Evolutionary conservation across 2,329 filamentous ascomycete species (phyloP), one percentile per base, ranked within the genome.

Genomic region (Trichoderma simmonsii): DNA sequence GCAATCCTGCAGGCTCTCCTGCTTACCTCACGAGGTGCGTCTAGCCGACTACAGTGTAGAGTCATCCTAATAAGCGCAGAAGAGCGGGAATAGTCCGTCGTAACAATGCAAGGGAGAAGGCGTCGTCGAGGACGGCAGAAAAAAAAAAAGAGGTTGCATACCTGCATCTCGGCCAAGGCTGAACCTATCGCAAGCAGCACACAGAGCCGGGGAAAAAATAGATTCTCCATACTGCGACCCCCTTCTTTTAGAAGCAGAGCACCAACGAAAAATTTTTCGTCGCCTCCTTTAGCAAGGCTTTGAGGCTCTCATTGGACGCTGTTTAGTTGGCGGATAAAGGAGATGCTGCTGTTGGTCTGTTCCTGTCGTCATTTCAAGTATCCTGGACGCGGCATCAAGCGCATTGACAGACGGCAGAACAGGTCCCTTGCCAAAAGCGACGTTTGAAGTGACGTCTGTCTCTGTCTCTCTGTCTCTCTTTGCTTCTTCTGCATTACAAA

Each of bases 61-160:
- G 39, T 28, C 56, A 3, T 43, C 9, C 43, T 21, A 21, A 12
- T n/a, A 28, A 59, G 15, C 11, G 39, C 39, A 39, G 15, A 21
- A 39, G 30, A 26, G 39, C 57, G 57, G n/a, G 57, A 61, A 34
- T 12, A 24, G 30, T 21, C 11, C 36, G 64, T n/a, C 36, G 64
- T 21, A 57, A 34, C 14, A 11, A 28, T 28, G 61, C 61, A 64
- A 39, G 61, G 61, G 56, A 39, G 26, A 30, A 30, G 14, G 24
- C 54, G 24, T 28, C 5, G 28, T 30, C 4, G 21, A 24, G 3
- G n/a, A 21, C n/a, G 21, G 48, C n/a, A 24, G 12, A 18, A 30
- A 57, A 30, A 11, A 11, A 51, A 36, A 18, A 69, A 60, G 66
- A 69, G 66, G 66, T 30, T 69, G 66, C 54, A 68, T 43, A 60